A percentile compares a stretch with the other conserved stretches of the same genome.
phyloP scores from a whole-genome alignment of 1,284 basidiomycete genomes.

The Rhodofomes roseus region DNA sequence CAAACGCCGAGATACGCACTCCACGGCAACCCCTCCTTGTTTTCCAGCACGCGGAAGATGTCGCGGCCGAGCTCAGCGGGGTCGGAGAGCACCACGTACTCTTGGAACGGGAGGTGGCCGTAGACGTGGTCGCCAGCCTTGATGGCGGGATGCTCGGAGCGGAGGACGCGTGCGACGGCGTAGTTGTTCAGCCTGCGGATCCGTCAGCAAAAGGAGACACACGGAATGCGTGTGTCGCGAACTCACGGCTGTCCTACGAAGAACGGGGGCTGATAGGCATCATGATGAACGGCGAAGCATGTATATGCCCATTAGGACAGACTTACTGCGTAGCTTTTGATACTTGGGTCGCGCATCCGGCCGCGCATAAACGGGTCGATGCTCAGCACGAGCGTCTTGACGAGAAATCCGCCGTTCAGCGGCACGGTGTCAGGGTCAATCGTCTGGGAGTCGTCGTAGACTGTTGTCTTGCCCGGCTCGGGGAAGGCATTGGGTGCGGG shows the following conservation, averaged over 20 bases:
- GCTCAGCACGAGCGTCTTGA: constrained; percentile 44
- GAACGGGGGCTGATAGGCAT: neutral
- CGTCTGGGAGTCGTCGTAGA: constrained; percentile 40
- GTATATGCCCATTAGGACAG: neutral
- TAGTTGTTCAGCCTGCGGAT: constrained; percentile 12
- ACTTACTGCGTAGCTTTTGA: constrained; percentile 24
- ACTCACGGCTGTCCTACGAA: constrained; percentile 39
- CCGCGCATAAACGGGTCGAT: constrained; percentile 48
- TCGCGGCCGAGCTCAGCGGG: neutral
- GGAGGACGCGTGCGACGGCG: constrained; percentile 41
- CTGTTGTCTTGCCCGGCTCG: constrained; percentile 42
- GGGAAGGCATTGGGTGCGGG: constrained; percentile 22
- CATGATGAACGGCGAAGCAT: neutral
- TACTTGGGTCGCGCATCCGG: constrained; percentile 29
- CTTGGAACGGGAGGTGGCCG: constrained; percentile 26
- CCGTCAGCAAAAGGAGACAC: constrained; percentile 12
- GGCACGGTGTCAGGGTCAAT: constrained; percentile 48
- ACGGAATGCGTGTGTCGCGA: too few relatives aligned
- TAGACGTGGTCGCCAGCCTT: constrained; percentile 43
- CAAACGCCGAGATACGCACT: constrained; percentile 29
- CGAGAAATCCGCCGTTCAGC: constrained; percentile 48
- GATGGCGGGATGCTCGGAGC: constrained; percentile 37
- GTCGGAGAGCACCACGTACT: constrained; percentile 19
- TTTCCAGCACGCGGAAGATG: constrained; percentile 18
- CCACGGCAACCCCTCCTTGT: constrained; percentile 27